Base-by-base conservation (phyloP, 2,329 filamentous ascomycete genomes). In the Hortaea werneckii region DNA sequence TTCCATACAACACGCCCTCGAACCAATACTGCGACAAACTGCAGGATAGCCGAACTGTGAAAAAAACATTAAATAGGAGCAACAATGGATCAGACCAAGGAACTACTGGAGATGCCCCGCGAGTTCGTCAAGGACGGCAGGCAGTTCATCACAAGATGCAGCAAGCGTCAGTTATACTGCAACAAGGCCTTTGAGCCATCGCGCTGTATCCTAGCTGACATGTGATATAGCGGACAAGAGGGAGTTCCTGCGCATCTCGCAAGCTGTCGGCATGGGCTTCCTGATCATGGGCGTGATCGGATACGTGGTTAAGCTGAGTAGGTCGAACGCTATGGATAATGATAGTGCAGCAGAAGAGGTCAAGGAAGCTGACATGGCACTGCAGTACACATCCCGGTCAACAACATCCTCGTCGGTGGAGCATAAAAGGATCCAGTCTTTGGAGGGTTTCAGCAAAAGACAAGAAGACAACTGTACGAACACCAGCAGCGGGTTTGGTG, bases 301-400 rank as follows among this genome's bases (percentile, higher is more conserved):
- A 52, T 84, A 83, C 67, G 66, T 83, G 51, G 79, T 84, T 62
- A 83, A 84, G 74, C 73, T 84, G 60, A 80, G 78, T 81, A 71
- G 42, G 75, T 58, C 12, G 4, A 5, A 2, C 6, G 37, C 9
- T 7, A 13, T 39, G 37, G 7, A 39, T 7, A 13, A 13, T 9
- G 20, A 38, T 10, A n/a, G 40, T 5, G 27, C n/a, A 40, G n/a
- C n/a, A n/a, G n/a, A n/a, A n/a, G n/a, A n/a, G n/a, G n/a, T n/a
- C n/a, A 38, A 20, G 41, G 7, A 32, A 10, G 29, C 41, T 37
- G 28, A 44, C 29, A 20, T 4, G 30, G 5, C 8, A 35, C 10
- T 20, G 28, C 7, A 35, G 34, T 83, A 53, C 80, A 83, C 64
- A 82, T 83, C 41, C 80, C 80, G 52, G 75, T 84, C 53, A 83